phyloP scores from a whole-genome alignment of 2,329 filamentous ascomycete genomes.

The Cercospora janseana region DNA sequence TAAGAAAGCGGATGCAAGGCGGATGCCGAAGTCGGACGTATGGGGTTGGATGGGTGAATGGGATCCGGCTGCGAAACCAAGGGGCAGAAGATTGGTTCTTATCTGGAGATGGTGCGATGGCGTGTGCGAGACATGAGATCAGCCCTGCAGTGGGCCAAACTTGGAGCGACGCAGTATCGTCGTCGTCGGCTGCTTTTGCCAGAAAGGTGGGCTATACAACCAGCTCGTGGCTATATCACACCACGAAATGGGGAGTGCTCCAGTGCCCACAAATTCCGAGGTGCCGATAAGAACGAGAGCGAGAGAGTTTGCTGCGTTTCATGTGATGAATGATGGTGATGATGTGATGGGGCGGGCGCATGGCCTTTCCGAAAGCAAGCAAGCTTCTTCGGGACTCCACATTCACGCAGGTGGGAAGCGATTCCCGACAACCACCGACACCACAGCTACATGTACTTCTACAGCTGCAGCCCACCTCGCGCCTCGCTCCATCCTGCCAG shows the following conservation, averaged over 20 bases:
- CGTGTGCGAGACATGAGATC: no score
- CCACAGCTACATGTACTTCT: neutral
- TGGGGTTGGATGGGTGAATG: constrained; percentile 3
- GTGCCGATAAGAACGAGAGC: neutral
- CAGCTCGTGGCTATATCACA: no score
- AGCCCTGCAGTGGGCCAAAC: no score
- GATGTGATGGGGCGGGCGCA: constrained; percentile 11
- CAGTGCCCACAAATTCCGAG: neutral
- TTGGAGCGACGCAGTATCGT: no score
- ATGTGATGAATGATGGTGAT: constrained; percentile 4
- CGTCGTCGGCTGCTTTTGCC: no score
- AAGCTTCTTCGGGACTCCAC: constrained; percentile 8
- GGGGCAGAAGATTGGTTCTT: neutral
- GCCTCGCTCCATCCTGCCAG: neutral
- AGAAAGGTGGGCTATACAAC: no score
- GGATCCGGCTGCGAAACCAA: neutral
- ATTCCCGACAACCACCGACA: constrained; percentile 5
- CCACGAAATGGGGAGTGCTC: no score
- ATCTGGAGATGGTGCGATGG: constrained; percentile 15
- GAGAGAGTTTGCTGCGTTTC: neutral
- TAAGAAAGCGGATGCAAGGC: neutral
- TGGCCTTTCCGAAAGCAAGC: neutral
- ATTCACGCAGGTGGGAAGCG: neutral
- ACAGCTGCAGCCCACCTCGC: neutral
- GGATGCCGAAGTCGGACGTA: constrained; percentile 15